Evolutionary conservation across 202 grass and related monocot species (phyloP).

Genomic region (Carex sylvatica): DNA sequence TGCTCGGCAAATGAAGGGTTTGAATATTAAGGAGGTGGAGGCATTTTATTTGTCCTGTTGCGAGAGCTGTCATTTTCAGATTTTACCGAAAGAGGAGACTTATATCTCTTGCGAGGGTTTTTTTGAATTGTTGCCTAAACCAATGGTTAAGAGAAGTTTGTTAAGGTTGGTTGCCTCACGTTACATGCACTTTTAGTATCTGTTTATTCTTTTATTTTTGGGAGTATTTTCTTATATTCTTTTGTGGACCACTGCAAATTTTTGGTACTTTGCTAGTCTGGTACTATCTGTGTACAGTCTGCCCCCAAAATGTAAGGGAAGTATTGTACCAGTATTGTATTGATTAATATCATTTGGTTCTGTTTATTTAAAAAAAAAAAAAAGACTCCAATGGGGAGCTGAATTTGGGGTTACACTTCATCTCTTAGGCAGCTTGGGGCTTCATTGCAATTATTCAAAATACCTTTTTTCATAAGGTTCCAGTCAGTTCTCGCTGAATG

Average conservation of each 20-base stretch:
- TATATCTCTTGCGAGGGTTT: constrained; percentile 41
- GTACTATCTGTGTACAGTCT: background rate
- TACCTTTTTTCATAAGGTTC: background rate
- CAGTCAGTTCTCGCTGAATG: background rate
- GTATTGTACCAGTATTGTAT: background rate
- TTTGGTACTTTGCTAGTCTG: background rate
- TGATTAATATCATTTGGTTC: background rate
- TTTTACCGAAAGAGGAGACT: constrained; percentile 46
- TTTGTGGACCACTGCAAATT: background rate
- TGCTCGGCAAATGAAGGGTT: constrained; percentile 36
- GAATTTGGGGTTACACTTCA: background rate
- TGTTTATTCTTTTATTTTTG: constrained; percentile 16
- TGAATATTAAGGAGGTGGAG: constrained; percentile 39
- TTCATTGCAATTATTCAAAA: background rate
- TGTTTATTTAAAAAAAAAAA: background rate
- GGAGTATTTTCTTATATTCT: background rate
- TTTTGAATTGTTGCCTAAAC: constrained; percentile 66
- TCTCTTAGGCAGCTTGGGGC: background rate
- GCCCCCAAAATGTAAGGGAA: background rate
- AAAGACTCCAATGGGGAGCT: too few relatives aligned
- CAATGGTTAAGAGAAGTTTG: constrained; percentile 51
- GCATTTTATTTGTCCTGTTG: constrained; percentile 60
- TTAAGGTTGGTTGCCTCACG: constrained; percentile 45
- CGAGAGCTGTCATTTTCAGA: constrained; percentile 83
- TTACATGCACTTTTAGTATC: background rate